Evolutionary conservation across 495 filamentous ascomycete species (phyloP), one percentile per base, ranked within the genome.

Genomic region (Hyaloscypha variabilis): DNA sequence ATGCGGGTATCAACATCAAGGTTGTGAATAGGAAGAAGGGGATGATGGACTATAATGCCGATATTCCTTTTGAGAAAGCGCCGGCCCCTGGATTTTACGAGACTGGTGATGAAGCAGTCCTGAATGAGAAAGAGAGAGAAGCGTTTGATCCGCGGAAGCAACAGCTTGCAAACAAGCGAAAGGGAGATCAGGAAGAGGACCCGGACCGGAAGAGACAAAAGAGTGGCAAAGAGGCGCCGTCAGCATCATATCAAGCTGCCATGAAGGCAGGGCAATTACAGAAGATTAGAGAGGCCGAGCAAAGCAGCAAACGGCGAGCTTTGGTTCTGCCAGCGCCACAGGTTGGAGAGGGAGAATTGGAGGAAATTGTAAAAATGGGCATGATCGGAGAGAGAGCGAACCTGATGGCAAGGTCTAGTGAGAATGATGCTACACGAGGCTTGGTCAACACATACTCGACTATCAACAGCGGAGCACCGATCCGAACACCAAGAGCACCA

Each of bases 11-110:
- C 77, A 98, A 99, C 68, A 94, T 98, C 79, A 98, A 97, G 77
- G 87, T 98, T 36, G 87, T 88, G n/a, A 96, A 90, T 28, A 86
- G 89, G 58, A 97, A 97, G 79, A 89, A 90, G 77, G 94, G 94
- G 1, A 88, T 97, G 81, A 98, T 99, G 94, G 95, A 99, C 75
- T 99, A 99, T 81, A 98, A 98, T 73, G 96, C 95, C 62, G 95
- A 98, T 71, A 95, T 98, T 63, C 95, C 96, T 3, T 97, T 99
- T 70, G 95, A 99, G 77, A 97, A 96, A 77, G 89, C 88, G 46
- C 87, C 94, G 0, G 90, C 91, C 6, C 85, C 91, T 60, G 95
- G 95, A 34, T 99, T 99, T 72, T 97, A 93, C 76, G 95, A 99
- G 69, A 98, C 95, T 2, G 80, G 77, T 8, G 93, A 97, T 14